These are phyloP conservation scores for Boeremia lycopersici DNA, from an alignment of 2,329 filamentous ascomycete genomes.

Conservation along the genomic window DNA sequence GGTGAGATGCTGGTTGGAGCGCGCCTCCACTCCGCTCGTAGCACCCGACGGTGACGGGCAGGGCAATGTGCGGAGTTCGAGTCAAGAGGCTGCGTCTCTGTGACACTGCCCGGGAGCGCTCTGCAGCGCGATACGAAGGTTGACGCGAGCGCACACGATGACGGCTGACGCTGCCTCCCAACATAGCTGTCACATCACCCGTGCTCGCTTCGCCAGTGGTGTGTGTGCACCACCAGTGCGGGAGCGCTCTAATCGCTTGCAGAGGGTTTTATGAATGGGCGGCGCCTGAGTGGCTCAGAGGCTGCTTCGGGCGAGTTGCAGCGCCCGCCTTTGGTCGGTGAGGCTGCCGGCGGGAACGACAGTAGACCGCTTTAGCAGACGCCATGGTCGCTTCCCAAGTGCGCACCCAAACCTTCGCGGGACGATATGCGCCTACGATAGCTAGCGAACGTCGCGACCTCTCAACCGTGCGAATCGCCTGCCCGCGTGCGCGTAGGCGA, in stretches of 20 bases:
- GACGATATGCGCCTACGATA: constrained; percentile 24
- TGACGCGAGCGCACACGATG: constrained; percentile 10
- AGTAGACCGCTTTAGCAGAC: constrained; percentile 36
- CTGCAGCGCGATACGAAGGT: constrained; percentile 10
- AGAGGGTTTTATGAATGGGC: constrained; percentile 16
- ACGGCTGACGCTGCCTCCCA: constrained; percentile 19
- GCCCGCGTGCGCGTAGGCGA: constrained; percentile 24
- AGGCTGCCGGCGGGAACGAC: constrained; percentile 19
- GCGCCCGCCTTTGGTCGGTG: constrained; percentile 17
- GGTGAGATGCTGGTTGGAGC: constrained; percentile 24
- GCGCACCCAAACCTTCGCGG: constrained; percentile 21
- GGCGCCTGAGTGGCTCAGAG: constrained; percentile 16
- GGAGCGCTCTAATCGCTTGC: constrained; percentile 24
- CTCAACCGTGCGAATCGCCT: constrained; percentile 14
- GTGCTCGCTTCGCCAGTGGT: constrained; percentile 28
- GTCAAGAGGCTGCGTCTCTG: constrained; percentile 18
- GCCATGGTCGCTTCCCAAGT: constrained; percentile 25
- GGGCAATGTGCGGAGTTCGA: constrained; percentile 13
- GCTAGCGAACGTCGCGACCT: constrained; percentile 15
- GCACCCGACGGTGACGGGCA: not conserved
- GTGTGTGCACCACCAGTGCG: constrained; percentile 20
- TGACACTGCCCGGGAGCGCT: constrained; percentile 6
- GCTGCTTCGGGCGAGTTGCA: constrained; percentile 1
- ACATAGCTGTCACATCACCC: constrained; percentile 26
- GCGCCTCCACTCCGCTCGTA: constrained; percentile 12